phyloP scores from a whole-genome alignment of 116 monocot species.

The Posidonia oceanica region DNA sequence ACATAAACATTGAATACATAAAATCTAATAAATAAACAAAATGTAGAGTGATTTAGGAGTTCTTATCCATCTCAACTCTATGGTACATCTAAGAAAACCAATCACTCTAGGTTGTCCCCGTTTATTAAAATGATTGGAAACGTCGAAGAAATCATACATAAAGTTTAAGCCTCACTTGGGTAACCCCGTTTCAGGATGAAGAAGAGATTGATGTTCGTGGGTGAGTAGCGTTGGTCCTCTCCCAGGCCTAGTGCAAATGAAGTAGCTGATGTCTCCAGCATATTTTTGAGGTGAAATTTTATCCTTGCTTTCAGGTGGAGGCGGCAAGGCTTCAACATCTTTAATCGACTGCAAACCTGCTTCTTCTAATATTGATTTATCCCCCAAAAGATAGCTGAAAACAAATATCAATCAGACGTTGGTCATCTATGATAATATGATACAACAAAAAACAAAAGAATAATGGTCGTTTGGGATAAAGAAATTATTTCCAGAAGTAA shows the following conservation, averaged over 20 bases:
- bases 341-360: slow-evolving; percentile 48
- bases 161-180: neutral
- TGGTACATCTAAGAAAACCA: too few relatives aligned
- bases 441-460: too few relatives aligned
- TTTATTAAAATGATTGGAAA: too few relatives aligned
- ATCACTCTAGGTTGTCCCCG: too few relatives aligned
- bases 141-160: too few relatives aligned
- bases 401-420: neutral
- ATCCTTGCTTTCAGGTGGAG: slow-evolving; percentile 51
- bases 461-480: too few relatives aligned
- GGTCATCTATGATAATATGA: neutral
- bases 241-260: slow-evolving; percentile 81
- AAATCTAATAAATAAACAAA: too few relatives aligned
- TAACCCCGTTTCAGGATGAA: slow-evolving; percentile 47
- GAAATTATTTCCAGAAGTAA: too few relatives aligned
- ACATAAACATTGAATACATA: too few relatives aligned
- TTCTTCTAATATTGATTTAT: slow-evolving; percentile 69
- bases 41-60: too few relatives aligned
- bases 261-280: slow-evolving; percentile 75
- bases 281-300: slow-evolving; percentile 32
- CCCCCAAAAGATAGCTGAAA: slow-evolving; percentile 72
- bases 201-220: slow-evolving; percentile 49
- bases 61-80: too few relatives aligned
- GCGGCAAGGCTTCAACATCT: slow-evolving; percentile 45
- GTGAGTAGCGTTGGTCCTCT: slow-evolving; percentile 49